Conservation (phyloP, 768 basidiomycete genomes). For the Lentinula raphanica region DNA sequence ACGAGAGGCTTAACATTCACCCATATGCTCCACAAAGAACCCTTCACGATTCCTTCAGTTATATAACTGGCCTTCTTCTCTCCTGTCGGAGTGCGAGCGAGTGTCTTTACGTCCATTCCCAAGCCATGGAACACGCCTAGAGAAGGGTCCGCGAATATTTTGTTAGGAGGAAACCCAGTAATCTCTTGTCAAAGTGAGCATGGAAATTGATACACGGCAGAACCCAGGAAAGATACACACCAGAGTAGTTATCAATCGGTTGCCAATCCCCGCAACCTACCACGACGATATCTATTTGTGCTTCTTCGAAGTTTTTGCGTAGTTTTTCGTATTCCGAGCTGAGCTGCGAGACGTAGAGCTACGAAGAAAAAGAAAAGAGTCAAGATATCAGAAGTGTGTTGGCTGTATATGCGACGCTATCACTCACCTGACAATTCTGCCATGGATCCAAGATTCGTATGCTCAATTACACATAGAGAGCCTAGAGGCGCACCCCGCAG, state of each 20-base stretch:
- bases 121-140: slow-evolving; percentile 53
- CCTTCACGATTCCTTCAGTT: slow-evolving; percentile 22
- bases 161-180: slow-evolving; percentile 35
- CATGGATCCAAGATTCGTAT: background rate
- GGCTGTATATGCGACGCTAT: background rate
- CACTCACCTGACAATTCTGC: slow-evolving; percentile 3
- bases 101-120: slow-evolving; percentile 52
- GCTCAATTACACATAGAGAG: background rate
- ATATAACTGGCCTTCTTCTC: slow-evolving; percentile 45
- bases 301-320: slow-evolving; percentile 30
- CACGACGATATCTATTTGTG: slow-evolving; percentile 38
- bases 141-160: slow-evolving; percentile 63
- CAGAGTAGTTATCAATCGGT: slow-evolving; percentile 43
- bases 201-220: background rate
- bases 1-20: slow-evolving; percentile 22
- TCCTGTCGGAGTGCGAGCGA: slow-evolving; percentile 39
- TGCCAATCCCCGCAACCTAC: slow-evolving; percentile 60
- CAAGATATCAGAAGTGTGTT: slow-evolving; percentile 21
- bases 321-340: slow-evolving; percentile 22
- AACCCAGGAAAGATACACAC: slow-evolving; percentile 21
- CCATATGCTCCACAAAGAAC: slow-evolving; percentile 38
- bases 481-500: slow-evolving; percentile 44
- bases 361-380: no score
- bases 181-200: slow-evolving; percentile 21
- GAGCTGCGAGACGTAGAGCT: slow-evolving; percentile 36